A percentile compares a stretch with the other conserved stretches of the same genome.
phyloP scores from a whole-genome alignment of 2,329 filamentous ascomycete species.

The Lasiodiplodia sp. region DNA sequence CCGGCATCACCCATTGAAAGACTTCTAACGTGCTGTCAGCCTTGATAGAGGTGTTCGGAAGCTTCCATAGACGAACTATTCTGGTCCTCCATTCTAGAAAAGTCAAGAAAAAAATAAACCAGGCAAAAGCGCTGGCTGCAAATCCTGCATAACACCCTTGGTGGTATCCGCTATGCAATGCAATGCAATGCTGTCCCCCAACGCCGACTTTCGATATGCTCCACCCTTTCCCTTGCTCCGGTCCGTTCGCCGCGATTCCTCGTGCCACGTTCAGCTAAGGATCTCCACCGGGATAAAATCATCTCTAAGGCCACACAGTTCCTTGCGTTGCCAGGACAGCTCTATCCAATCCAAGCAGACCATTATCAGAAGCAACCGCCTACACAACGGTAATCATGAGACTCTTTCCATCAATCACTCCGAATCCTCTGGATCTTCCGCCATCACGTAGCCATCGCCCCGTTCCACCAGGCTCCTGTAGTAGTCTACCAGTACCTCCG shows the following conservation, averaged over 20 bases:
- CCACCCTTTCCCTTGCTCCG: slow-evolving; percentile 15
- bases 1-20: not conserved
- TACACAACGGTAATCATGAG: not conserved
- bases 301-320: not conserved
- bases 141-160: slow-evolving; percentile 24
- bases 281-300: not conserved
- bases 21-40: slow-evolving; percentile 17
- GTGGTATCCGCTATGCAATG: slow-evolving; percentile 31
- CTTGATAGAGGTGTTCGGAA: slow-evolving; percentile 2
- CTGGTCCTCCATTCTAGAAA: slow-evolving; percentile 24
- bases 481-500: slow-evolving; percentile 91
- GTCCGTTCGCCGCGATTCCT: not conserved
- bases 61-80: slow-evolving; percentile 17
- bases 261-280: not conserved
- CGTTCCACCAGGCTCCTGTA: slow-evolving; percentile 84
- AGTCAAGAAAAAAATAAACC: slow-evolving; percentile 1
- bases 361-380: not conserved
- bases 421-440: slow-evolving; percentile 30
- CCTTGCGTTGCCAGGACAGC: not conserved
- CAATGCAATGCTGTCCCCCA: slow-evolving; percentile 30
- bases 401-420: not conserved
- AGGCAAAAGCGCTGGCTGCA: slow-evolving; percentile 24
- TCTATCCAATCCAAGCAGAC: slow-evolving; percentile 12
- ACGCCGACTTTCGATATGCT: slow-evolving; percentile 28
- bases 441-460: slow-evolving; percentile 65